phyloP scores from a whole-genome alignment of 441 rosid species.

The Syzygium syzygioides region DNA sequence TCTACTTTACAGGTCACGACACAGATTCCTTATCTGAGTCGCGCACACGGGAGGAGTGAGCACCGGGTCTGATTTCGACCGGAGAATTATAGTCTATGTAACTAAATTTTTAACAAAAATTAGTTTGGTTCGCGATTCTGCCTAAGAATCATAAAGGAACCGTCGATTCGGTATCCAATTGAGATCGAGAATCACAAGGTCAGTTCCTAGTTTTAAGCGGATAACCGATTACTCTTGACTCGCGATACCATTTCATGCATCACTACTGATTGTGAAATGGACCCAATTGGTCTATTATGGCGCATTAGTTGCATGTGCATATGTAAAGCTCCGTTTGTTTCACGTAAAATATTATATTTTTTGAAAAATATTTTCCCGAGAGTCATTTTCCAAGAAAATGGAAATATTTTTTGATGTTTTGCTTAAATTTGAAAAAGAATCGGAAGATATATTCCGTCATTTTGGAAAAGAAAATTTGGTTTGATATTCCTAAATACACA shows the following conservation, averaged over 20 bases:
- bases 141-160: not conserved
- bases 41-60: not conserved
- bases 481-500: too few relatives aligned
- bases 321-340: too few relatives aligned
- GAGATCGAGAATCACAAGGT: not conserved
- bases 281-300: not conserved
- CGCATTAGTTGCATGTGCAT: not conserved
- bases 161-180: fast-evolving
- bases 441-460: too few relatives aligned
- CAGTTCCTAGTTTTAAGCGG: fast-evolving
- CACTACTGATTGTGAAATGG: not conserved
- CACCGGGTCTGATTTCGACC: not conserved
- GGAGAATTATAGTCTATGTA: not conserved
- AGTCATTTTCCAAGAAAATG: too few relatives aligned
- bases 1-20: not conserved
- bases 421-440: too few relatives aligned
- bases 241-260: not conserved
- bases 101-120: not conserved
- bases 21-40: not conserved
- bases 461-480: too few relatives aligned
- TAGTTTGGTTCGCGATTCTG: not conserved
- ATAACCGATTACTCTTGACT: fast-evolving
- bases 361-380: too few relatives aligned
- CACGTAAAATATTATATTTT: too few relatives aligned
- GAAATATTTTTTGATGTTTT: too few relatives aligned